These are phyloP conservation scores for Aspergillus baeticus DNA, from an alignment of 495 filamentous ascomycete species.

Conservation along the genomic window DNA sequence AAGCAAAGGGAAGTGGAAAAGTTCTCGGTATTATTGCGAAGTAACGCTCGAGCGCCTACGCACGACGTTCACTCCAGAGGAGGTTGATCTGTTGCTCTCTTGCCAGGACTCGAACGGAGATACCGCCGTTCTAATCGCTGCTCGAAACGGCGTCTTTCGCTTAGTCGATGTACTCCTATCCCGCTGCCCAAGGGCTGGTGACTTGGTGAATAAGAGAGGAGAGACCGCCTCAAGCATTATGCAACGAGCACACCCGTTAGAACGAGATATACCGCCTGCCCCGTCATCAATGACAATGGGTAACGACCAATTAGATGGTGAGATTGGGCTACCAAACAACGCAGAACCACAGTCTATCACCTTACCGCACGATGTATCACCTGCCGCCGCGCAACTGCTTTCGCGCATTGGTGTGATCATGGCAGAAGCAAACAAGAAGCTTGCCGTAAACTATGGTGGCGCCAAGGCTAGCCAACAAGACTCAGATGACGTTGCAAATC, in stretches of 20 bases:
- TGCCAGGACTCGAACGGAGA: constrained; percentile 84
- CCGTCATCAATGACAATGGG: constrained; percentile 46
- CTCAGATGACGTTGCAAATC: constrained; percentile 41
- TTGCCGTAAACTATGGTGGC: constrained; percentile 40
- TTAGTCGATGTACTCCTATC: constrained; percentile 41
- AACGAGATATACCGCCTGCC: constrained; percentile 37
- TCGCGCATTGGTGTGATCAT: constrained; percentile 44
- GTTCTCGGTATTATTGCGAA: constrained; percentile 88
- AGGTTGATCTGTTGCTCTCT: constrained; percentile 65
- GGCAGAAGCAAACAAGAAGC: constrained; percentile 45
- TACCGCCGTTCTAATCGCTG: constrained; percentile 84
- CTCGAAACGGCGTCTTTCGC: constrained; percentile 59
- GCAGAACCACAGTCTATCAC: constrained; percentile 26
- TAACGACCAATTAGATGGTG: constrained; percentile 41
- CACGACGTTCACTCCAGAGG: constrained; percentile 62
- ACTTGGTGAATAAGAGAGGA: constrained; percentile 76
- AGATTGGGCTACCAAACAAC: constrained; percentile 19
- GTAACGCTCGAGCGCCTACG: constrained; percentile 80
- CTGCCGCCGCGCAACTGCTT: constrained; percentile 35
- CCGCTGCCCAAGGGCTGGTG: constrained; percentile 68
- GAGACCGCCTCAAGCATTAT: constrained; percentile 77
- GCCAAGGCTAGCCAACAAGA: constrained; percentile 37
- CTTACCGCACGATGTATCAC: constrained; percentile 22
- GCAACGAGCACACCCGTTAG: constrained; percentile 30
- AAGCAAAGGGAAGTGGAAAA: constrained; percentile 74